These are phyloP conservation scores for Emergomyces pasteurianus DNA, from an alignment of 2,329 filamentous ascomycete genomes.

Conservation along the genomic window DNA sequence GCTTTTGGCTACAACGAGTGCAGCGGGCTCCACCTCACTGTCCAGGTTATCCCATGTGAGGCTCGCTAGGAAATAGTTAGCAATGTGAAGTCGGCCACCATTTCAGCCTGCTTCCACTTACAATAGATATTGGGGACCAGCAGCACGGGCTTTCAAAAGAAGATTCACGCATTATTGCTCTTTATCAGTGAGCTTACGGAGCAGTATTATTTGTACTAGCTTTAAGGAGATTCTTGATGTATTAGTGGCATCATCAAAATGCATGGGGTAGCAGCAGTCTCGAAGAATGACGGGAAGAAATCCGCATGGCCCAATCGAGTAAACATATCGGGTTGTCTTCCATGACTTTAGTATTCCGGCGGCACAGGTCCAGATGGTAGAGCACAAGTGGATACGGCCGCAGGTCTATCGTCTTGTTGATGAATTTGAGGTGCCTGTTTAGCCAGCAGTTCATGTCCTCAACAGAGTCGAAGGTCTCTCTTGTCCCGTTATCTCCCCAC, in stretches of 20 bases:
- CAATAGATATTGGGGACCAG: too few relatives aligned
- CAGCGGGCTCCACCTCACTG: too few relatives aligned
- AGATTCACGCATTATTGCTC: slow-evolving; percentile 13
- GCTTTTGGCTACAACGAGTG: too few relatives aligned
- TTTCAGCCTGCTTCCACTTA: too few relatives aligned
- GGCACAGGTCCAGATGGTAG: slow-evolving; percentile 17
- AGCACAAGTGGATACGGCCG: slow-evolving; percentile 15
- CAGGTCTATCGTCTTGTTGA: slow-evolving; percentile 14
- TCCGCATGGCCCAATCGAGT: slow-evolving; percentile 16
- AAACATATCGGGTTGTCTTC: slow-evolving; percentile 15
- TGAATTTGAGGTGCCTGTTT: slow-evolving; percentile 7
- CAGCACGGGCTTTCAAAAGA: slow-evolving; percentile 5
- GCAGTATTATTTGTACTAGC: slow-evolving; percentile 6
- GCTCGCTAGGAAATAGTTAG: too few relatives aligned
- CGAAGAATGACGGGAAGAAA: slow-evolving; percentile 16
- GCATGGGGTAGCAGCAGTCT: slow-evolving; percentile 9
- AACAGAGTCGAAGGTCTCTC: slow-evolving; percentile 6
- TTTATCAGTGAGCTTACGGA: slow-evolving; percentile 15
- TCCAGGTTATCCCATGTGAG: too few relatives aligned
- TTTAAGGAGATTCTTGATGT: slow-evolving; percentile 10
- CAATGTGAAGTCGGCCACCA: too few relatives aligned
- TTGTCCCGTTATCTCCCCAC: slow-evolving; percentile 14
- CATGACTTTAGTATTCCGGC: slow-evolving; percentile 17
- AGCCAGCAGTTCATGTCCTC: slow-evolving; percentile 8
- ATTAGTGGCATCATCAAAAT: slow-evolving; percentile 12